phyloP scores from a whole-genome alignment of 2,329 filamentous ascomycete genomes.

The Ceratocystis harringtonii region DNA sequence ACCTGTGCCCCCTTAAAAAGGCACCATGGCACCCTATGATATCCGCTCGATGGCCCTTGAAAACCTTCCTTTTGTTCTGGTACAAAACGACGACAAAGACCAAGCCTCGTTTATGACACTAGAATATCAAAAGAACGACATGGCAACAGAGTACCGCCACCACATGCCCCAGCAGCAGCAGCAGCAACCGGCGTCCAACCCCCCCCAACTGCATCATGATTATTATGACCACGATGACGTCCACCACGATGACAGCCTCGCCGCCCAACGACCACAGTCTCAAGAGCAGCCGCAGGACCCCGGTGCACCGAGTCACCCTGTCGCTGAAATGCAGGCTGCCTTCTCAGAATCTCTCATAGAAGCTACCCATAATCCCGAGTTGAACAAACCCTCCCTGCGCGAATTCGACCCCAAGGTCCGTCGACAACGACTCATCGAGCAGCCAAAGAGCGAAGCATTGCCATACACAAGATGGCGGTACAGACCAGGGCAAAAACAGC shows the following conservation, averaged over 20 bases:
- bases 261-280: not conserved
- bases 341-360: slow-evolving; percentile 73
- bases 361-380: slow-evolving; percentile 20
- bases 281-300: not conserved
- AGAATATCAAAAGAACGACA: slow-evolving; percentile 12
- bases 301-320: slow-evolving; percentile 44
- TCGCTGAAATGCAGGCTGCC: slow-evolving; percentile 61
- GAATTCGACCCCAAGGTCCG: slow-evolving; percentile 44
- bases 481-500: slow-evolving; percentile 59
- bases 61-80: slow-evolving; percentile 15
- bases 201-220: not conserved
- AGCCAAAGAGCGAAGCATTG: slow-evolving; percentile 51
- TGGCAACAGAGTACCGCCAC: not conserved
- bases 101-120: slow-evolving; percentile 3
- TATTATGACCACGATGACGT: not conserved
- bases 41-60: slow-evolving; percentile 14
- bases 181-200: not conserved
- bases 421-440: slow-evolving; percentile 52
- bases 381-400: slow-evolving; percentile 36
- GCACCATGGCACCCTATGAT: slow-evolving; percentile 15
- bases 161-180: not conserved
- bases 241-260: not conserved
- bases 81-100: slow-evolving; percentile 9
- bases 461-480: slow-evolving; percentile 64
- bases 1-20: slow-evolving; percentile 14